Evolutionary conservation across 78 protist species (phyloP), one percentile per base, ranked within the genome.

Genomic region (Isochrysis galbana): DNA sequence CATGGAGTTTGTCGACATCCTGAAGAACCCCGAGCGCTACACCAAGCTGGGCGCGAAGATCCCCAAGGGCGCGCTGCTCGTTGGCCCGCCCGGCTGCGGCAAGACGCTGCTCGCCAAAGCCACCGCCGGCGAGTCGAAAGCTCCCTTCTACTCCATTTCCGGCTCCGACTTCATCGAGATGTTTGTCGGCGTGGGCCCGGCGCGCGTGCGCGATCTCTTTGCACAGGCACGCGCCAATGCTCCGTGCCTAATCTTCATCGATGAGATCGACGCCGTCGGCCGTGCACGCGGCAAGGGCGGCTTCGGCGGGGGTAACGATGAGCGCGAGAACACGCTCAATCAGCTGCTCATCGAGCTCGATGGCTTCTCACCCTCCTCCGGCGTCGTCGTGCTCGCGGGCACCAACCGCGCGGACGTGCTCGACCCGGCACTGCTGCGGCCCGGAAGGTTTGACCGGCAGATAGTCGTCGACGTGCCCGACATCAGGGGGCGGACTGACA

Each of bases 261-360:
- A 98, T 61, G 98, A 97, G 91, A 96, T 98, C 34, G 99, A 98
- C 77, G 99, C 98, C 48, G 90, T 97, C 82, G 98, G 97, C 3
- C 61, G 94, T 51, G 26, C 74, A 41, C 91, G 97, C 26, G 94
- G 94, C 42, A 26, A 34, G 23, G 90, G 93, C 38, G 74, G 89
- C 54, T 19, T 38, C 38, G 96, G 95, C 45, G 61, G 96, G 0
- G 90, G 95, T 36, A 94, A 95, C 89, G 96, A 94, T 86, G 99
- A 99, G 94, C 95, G 99, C 26, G 99, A 99, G 80, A 96, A 96
- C 88, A 98, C 99, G 19, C 96, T 99, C 74, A 98, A 99, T 91
- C 99, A 99, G 90, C 88, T 80, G 39, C 54, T 80, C 23, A 44
- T 29, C 88, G 88, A 80, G 88, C 1, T 80, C 2, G 88, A 80